phyloP scores from a whole-genome alignment of 768 basidiomycete species.

The Gautieria morchelliformis region DNA sequence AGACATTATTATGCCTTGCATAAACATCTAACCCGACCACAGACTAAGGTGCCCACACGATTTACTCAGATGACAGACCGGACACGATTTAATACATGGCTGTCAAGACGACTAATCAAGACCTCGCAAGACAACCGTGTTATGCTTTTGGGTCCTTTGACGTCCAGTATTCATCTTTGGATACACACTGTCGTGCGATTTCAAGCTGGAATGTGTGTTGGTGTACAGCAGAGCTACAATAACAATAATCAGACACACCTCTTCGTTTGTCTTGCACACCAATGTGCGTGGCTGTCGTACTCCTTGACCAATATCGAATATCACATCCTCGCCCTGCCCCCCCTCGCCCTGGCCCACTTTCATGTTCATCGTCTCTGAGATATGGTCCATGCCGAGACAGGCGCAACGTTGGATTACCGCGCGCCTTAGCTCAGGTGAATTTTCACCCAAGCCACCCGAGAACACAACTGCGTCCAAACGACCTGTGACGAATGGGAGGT shows the following conservation, averaged over 20 bases:
- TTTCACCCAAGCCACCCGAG: constrained; percentile 84
- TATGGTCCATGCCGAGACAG: constrained; percentile 52
- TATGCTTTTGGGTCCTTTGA: no score
- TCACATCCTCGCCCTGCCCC: constrained; percentile 26
- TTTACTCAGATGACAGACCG: no score
- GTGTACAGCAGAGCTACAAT: constrained; percentile 15
- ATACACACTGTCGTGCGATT: constrained; percentile 35
- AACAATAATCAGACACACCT: constrained; percentile 27
- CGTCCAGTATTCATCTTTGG: constrained; percentile 13
- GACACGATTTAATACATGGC: no score
- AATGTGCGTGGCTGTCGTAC: constrained; percentile 29
- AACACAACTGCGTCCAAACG: constrained; percentile 76
- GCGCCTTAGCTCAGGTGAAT: constrained; percentile 47
- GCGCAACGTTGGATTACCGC: constrained; percentile 42
- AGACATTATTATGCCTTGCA: no score
- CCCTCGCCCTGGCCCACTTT: constrained; percentile 27
- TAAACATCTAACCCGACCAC: no score
- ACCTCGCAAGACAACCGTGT: no score
- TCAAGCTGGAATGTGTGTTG: constrained; percentile 26
- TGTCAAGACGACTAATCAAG: no score
- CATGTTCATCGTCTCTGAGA: constrained; percentile 41
- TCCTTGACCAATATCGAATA: constrained; percentile 36
- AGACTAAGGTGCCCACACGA: no score
- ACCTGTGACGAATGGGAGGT: constrained; percentile 26
- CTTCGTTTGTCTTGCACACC: constrained; percentile 61